phyloP scores from a whole-genome alignment of 257 asterid species.

The Forsythia suspensa region DNA sequence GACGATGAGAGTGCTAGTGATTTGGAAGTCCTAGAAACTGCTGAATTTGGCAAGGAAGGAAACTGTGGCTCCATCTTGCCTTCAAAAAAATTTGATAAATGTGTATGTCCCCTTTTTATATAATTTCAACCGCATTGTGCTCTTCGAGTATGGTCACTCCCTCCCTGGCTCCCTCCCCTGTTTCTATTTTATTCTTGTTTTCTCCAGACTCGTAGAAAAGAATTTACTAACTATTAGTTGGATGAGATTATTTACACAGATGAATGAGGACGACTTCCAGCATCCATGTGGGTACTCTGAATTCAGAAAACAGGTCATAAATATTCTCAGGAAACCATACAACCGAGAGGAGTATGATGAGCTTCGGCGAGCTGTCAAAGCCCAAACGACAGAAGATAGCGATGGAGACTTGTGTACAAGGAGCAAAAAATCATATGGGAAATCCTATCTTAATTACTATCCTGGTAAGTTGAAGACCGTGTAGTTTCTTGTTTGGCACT shows the following conservation, averaged over 20 bases:
- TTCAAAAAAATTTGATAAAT: background rate
- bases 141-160: background rate
- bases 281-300: conserved; percentile 4
- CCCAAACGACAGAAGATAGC: conserved; percentile 18
- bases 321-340: conserved; percentile 38
- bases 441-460: conserved; percentile 43
- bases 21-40: conserved; percentile 29
- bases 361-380: conserved; percentile 1
- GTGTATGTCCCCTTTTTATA: background rate
- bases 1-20: conserved; percentile 26
- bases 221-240: background rate
- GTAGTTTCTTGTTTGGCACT: background rate
- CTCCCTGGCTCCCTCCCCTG: background rate
- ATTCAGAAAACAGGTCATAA: conserved; percentile 30
- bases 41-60: conserved; percentile 11
- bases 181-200: background rate
- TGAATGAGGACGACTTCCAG: background rate
- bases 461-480: conserved; percentile 39
- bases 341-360: conserved; percentile 23
- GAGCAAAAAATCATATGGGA: conserved; percentile 37
- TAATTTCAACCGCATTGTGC: background rate
- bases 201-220: background rate
- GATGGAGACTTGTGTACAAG: conserved; percentile 42
- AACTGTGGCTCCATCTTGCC: conserved; percentile 8
- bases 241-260: background rate